Evolutionary conservation across 345 rosid species (phyloP), one percentile per base, ranked within the genome.

Genomic region (Gossypium australe): DNA sequence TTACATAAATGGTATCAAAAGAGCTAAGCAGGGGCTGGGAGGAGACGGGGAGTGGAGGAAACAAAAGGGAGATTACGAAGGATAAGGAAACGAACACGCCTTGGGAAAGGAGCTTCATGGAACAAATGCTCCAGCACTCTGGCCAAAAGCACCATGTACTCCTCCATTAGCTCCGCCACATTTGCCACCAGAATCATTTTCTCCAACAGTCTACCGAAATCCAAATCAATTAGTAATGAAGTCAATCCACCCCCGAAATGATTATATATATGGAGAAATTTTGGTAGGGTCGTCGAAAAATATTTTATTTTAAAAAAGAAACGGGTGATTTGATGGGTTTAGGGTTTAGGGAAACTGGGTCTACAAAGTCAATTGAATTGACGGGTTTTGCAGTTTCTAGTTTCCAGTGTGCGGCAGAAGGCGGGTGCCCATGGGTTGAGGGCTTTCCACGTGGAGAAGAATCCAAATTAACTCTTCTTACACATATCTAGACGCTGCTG

Each of bases 61-160:
- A 84, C 76, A 57, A 78, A 90, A 25, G 95, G 94, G 70, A 92
- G 98, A 78, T 83, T 86, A 12, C 85, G 84, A 10, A 91, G 82
- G 63, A 94, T 86, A 43, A 85, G 97, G 66, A 91, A 86, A 7
- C 98, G 94, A 78, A 92, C 75, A 65, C 98, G 82, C 61, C 97
- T 45, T 2, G 98, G 98, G 52, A 93, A 84, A 29, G 98, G 98
- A 9, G 89, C 94, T 8, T 77, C 92, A 45, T 79, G 74, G 45
- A 92, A 76, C 75, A 94, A 38, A 69, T 91, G 96, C 85, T 86
- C 89, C 53, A 94, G 74, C 25, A 88, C 82, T 77, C 92, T 79
- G 9, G 89, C 86, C 77, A 94, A 82, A 64, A 94, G 76, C 86
- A 74, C 88, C 84, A 88, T 91, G 94, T 94, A 94, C 79, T 92